Evolutionary conservation across 179 eudicot genomes (phyloP).

Genomic region (Camellia oleifera): DNA sequence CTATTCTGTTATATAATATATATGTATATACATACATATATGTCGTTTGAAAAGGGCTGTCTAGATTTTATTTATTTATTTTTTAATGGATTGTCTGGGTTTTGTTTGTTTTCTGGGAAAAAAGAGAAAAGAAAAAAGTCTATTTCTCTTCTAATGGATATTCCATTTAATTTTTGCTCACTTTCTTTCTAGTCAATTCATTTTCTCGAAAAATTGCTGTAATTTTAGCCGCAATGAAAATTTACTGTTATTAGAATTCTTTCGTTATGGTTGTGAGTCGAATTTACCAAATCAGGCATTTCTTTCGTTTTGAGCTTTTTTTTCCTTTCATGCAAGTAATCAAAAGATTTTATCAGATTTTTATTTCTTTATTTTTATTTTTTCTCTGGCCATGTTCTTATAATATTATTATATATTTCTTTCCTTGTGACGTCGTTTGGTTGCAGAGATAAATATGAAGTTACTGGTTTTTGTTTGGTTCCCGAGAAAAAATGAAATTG

Average conservation of each 20-base stretch:
- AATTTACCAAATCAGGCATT: constrained; percentile 21
- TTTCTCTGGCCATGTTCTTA: background rate
- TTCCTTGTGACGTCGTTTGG: background rate
- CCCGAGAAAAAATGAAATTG: constrained; percentile 6
- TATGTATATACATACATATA: too few species aligned
- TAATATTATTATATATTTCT: too few species aligned
- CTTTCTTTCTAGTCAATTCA: background rate
- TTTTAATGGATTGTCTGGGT: constrained; percentile 1
- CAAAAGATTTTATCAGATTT: constrained; percentile 13
- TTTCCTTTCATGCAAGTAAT: too few species aligned
- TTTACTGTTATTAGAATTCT: constrained; percentile 11
- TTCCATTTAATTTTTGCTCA: background rate
- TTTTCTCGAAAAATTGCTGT: background rate
- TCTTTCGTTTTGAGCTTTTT: background rate
- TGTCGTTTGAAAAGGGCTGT: background rate
- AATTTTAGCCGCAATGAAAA: constrained; percentile 13
- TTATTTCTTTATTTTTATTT: background rate
- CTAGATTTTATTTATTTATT: background rate
- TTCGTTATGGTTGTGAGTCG: constrained; percentile 9
- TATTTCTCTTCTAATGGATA: background rate
- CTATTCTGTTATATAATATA: too few species aligned
- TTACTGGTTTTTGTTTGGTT: background rate
- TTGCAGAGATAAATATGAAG: background rate
- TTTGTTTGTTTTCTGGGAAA: constrained; percentile 21
- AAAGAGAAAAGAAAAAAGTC: constrained; percentile 19